Percentiles rank a stretch among this genome's conserved stretches.
Conservation (phyloP, 768 basidiomycete species). For the Gymnopilus dilepis region DNA sequence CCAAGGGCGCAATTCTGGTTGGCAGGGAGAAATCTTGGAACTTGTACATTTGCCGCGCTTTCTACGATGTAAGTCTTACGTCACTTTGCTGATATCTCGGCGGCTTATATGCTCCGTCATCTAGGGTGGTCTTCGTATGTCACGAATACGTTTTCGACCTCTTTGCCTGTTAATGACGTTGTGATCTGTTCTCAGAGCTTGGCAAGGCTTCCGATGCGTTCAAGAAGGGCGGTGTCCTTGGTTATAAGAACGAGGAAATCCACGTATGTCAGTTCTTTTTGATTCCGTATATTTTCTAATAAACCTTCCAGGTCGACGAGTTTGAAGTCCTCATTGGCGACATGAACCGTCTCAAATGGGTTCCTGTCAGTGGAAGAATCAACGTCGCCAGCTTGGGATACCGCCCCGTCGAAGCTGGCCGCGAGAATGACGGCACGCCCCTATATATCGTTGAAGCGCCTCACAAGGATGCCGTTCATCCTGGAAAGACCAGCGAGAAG, state of each 20-base stretch:
- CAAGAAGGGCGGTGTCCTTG: constrained; percentile 67
- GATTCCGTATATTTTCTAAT: not conserved
- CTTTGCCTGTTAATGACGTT: not conserved
- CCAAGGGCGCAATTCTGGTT: constrained; percentile 58
- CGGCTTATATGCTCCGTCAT: too few relatives aligned
- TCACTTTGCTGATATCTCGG: not conserved
- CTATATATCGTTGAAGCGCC: constrained; percentile 67
- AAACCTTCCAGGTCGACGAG: constrained; percentile 50
- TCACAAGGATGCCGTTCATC: constrained; percentile 55
- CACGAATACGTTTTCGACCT: not conserved
- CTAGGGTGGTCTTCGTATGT: constrained; percentile 8
- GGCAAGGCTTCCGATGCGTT: constrained; percentile 68
- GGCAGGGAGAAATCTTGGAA: constrained; percentile 56
- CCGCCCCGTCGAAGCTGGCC: constrained; percentile 70
- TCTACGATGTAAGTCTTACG: constrained; percentile 53
- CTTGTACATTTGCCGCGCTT: constrained; percentile 66
- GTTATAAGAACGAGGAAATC: constrained; percentile 62
- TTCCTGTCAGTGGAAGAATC: constrained; percentile 50
- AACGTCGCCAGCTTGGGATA: constrained; percentile 48
- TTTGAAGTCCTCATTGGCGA: constrained; percentile 79
- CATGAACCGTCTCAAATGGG: constrained; percentile 61
- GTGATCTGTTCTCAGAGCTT: constrained; percentile 48
- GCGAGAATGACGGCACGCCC: constrained; percentile 61
- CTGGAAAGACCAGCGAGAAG: constrained; percentile 67
- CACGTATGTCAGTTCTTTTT: constrained; percentile 45